These are phyloP conservation scores for Thalassiosira mediterranea DNA, from an alignment of 352 stramenopile genomes.

Conservation along the genomic window DNA sequence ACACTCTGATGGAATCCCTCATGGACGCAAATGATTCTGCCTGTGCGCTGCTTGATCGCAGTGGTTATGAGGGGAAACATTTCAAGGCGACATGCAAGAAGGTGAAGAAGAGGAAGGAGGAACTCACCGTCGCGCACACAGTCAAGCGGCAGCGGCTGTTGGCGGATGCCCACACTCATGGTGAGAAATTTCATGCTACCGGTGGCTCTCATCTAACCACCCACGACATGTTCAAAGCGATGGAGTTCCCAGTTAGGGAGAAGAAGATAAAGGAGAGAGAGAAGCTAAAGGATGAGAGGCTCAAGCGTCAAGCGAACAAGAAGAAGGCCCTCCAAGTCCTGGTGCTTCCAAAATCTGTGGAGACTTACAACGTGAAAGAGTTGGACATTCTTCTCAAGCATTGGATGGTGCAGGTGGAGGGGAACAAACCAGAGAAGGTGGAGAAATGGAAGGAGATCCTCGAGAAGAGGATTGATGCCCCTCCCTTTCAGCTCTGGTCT, in stretches of 20 bases:
- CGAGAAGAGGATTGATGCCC: constrained; percentile 1
- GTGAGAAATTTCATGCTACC: constrained; percentile 6
- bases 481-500: constrained; percentile 3
- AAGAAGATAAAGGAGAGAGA: constrained; percentile 5
- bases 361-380: neutral
- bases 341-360: no score
- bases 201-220: constrained; percentile 2
- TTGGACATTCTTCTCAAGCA: neutral
- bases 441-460: neutral
- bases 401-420: neutral
- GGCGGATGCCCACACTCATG: constrained; percentile 2
- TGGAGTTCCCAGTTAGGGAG: neutral
- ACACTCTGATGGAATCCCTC: neutral
- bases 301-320: neutral
- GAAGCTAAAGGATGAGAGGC: constrained; percentile 9
- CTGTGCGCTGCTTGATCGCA: neutral
- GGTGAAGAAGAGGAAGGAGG: neutral
- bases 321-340: neutral
- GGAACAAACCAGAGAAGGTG: neutral
- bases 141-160: neutral
- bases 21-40: neutral
- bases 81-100: neutral
- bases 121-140: neutral
- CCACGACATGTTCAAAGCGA: constrained; percentile 13
- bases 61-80: neutral